Evolutionary conservation across 306 rosid species (phyloP).

Genomic region (Quercus engelmannii): DNA sequence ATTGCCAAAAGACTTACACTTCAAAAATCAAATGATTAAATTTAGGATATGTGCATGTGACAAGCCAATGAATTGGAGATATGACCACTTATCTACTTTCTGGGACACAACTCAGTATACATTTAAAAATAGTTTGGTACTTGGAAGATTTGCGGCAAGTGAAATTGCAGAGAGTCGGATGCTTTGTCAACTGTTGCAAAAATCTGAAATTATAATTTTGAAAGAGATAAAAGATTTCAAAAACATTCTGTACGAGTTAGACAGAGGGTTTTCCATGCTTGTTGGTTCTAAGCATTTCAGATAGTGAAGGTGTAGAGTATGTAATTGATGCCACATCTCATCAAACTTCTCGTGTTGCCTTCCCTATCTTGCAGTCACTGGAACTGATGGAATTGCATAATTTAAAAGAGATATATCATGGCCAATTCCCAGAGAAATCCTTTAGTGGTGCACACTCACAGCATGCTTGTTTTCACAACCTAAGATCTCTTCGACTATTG

Average conservation of each 20-base stretch:
- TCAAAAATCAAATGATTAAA: too few relatives aligned
- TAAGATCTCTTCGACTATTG: background rate
- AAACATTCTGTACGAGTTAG: slow-evolving; percentile 7
- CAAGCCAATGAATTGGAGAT: too few relatives aligned
- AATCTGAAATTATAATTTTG: slow-evolving; percentile 14
- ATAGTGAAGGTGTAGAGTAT: slow-evolving; percentile 17
- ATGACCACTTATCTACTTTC: background rate
- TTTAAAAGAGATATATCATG: background rate
- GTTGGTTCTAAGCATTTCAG: background rate
- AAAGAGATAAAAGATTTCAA: background rate
- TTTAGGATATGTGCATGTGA: too few relatives aligned
- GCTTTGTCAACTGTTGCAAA: slow-evolving; percentile 2
- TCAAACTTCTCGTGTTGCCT: background rate
- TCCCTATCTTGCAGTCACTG: background rate
- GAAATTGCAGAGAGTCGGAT: background rate
- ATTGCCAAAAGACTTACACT: too few relatives aligned
- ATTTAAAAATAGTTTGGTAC: background rate
- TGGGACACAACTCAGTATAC: background rate
- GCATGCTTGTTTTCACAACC: background rate
- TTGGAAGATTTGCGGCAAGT: background rate
- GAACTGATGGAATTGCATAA: background rate
- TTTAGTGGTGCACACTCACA: background rate
- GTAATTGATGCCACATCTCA: background rate
- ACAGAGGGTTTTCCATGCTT: slow-evolving; percentile 11
- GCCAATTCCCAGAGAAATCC: background rate